Conservation (phyloP, 768 basidiomycete genomes). For the Phylloporus sp. region DNA sequence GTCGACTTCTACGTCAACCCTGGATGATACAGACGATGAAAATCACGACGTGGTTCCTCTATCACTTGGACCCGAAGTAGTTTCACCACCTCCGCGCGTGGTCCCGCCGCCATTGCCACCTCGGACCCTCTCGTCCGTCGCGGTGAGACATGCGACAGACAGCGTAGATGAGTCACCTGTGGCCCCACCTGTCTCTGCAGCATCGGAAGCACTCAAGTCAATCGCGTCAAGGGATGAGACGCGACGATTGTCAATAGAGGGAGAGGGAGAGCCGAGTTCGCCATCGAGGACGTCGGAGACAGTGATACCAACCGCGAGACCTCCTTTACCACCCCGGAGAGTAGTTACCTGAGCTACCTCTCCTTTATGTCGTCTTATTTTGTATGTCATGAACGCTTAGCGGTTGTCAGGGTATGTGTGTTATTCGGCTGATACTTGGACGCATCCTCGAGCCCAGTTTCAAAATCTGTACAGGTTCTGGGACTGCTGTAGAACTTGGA, state of each 20-base stretch:
- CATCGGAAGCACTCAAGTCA: conserved; percentile 54
- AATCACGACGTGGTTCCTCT: conserved; percentile 31
- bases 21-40: conserved; percentile 16
- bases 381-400: background rate
- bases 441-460: too few relatives aligned
- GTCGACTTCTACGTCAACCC: conserved; percentile 7
- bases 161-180: conserved; percentile 20
- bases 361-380: too few relatives aligned
- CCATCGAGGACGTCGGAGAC: conserved; percentile 5
- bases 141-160: conserved; percentile 29
- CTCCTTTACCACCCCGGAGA: conserved; percentile 36
- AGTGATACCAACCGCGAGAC: conserved; percentile 15
- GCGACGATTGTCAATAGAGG: conserved; percentile 26
- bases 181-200: conserved; percentile 30
- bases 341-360: background rate
- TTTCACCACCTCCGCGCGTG: conserved; percentile 25
- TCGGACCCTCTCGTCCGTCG: conserved; percentile 34
- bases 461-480: too few relatives aligned
- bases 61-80: conserved; percentile 22
- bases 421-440: too few relatives aligned
- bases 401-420: background rate
- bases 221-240: conserved; percentile 49
- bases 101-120: conserved; percentile 41
- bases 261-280: conserved; percentile 1
- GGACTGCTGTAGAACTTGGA: too few relatives aligned